phyloP scores from a whole-genome alignment of 495 filamentous ascomycete genomes.

The Tuber borchii region DNA sequence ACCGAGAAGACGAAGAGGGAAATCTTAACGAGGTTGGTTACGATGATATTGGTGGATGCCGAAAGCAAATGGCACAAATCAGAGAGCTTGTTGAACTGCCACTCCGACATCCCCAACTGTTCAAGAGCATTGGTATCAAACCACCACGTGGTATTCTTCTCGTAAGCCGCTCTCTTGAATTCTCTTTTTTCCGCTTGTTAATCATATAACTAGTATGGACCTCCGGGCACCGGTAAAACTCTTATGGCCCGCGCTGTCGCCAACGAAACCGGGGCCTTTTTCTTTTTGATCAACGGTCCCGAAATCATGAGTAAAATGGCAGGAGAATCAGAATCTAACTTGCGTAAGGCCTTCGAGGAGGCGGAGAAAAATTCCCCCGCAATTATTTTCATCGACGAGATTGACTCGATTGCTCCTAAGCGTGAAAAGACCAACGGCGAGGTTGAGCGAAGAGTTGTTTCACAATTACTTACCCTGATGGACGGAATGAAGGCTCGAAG shows the following conservation, averaged over 20 bases:
- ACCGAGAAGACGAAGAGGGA: slow-evolving; percentile 97
- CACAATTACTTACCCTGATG: slow-evolving; percentile 95
- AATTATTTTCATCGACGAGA: slow-evolving; percentile 99
- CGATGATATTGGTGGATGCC: slow-evolving; percentile 97
- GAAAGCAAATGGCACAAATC: slow-evolving; percentile 99
- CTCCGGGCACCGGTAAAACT: slow-evolving; percentile 98
- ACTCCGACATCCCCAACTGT: slow-evolving; percentile 91
- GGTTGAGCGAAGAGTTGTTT: slow-evolving; percentile 96
- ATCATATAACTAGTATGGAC: slow-evolving; percentile 57
- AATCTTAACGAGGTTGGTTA: slow-evolving; percentile 98
- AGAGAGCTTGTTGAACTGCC: slow-evolving; percentile 97
- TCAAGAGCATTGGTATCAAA: slow-evolving; percentile 99
- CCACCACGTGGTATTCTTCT: slow-evolving; percentile 96
- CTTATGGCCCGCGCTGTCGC: slow-evolving; percentile 97
- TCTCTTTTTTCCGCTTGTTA: slow-evolving; percentile 1
- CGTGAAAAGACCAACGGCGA: slow-evolving; percentile 99
- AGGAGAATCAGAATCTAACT: slow-evolving; percentile 94
- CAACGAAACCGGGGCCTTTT: slow-evolving; percentile 98
- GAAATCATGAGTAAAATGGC: slow-evolving; percentile 99
- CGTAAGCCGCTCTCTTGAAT: slow-evolving; percentile 30
- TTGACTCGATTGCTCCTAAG: slow-evolving; percentile 97
- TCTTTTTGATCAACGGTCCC: slow-evolving; percentile 96
- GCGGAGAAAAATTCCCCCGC: slow-evolving; percentile 98
- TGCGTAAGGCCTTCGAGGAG: slow-evolving; percentile 96
- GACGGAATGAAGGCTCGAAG: slow-evolving; percentile 99